Evolutionary conservation across 1,139 yeast genomes (phyloP), one percentile per base, ranked within the genome.

Genomic region (Taphrina wiesneri): DNA sequence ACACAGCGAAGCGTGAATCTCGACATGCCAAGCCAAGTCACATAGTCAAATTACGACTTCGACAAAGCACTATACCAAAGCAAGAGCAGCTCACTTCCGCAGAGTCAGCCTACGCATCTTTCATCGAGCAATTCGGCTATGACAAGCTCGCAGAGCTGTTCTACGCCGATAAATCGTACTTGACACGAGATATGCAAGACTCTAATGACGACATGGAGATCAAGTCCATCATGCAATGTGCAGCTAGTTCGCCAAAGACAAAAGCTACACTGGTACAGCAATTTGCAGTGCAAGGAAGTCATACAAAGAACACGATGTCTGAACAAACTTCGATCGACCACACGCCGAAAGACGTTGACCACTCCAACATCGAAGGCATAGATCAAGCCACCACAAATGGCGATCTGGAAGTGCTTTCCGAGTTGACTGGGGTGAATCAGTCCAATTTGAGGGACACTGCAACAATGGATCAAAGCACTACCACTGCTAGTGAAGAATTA

Each of bases 341-440:
- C 15, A 32, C 15, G 15, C 15, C 15, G 36, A 15, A 32, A 32
- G 43, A 39, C 19, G 43, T 39, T 19, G 19, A 39, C n/a, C 43
- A n/a, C 19, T 39, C 43, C 43, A n/a, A n/a, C n/a, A 39, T 39
- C 17, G 17, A 39, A 13, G 43, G 43, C n/a, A n/a, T 39, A 39
- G 43, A 39, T 39, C 43, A 39, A 39, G 43, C 43, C 43, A 39
- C 43, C 43, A 39, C 43, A n/a, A 21, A 45, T 19, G 56, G 23
- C 4, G 25, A 32, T 5, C 5, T 52, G 28, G 28, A 52, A 11
- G 45, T n/a, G 13, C 45, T 52, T 15, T 32, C 43, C 13, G 13
- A 9, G 28, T 5, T 52, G 43, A 52, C 56, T 1, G 56, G 56
- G 9, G 45, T 34, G 2, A 17, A 52, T 23, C 56, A 52, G 28